These are phyloP conservation scores for Alternaria triticimaculans DNA, from an alignment of 2,329 filamentous ascomycete genomes.

Conservation along the genomic window DNA sequence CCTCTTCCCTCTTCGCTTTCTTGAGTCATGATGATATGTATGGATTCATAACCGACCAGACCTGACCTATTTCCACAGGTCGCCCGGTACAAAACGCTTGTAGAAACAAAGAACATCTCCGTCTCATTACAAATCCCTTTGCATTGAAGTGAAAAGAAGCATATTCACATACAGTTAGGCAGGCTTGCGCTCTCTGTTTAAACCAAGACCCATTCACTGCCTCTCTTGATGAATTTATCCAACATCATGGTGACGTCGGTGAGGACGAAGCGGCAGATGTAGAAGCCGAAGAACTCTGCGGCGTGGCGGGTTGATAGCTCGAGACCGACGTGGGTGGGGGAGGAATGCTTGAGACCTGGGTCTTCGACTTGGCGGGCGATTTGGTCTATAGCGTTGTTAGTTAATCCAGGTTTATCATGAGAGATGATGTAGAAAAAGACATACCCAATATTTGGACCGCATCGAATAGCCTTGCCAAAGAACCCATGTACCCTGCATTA, in stretches of 20 bases:
- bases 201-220: slow-evolving; percentile 87
- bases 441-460: slow-evolving; percentile 90
- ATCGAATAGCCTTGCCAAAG: slow-evolving; percentile 89
- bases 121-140: background rate
- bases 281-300: slow-evolving; percentile 97
- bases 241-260: slow-evolving; percentile 82
- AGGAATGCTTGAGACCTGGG: slow-evolving; percentile 87
- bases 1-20: background rate
- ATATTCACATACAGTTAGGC: background rate
- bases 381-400: slow-evolving; percentile 69
- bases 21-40: background rate
- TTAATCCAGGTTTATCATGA: background rate
- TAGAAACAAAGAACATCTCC: background rate
- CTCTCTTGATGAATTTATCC: slow-evolving; percentile 96
- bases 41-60: background rate
- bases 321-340: slow-evolving; percentile 92
- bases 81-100: background rate
- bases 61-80: background rate
- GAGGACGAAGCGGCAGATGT: slow-evolving; percentile 93
- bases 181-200: slow-evolving; percentile 32
- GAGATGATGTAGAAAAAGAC: slow-evolving; percentile 37
- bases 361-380: slow-evolving; percentile 96
- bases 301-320: slow-evolving; percentile 93
- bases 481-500: slow-evolving; percentile 88
- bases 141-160: background rate